Conservation (phyloP, 1,139 yeast genomes). For the Protomyces macrosporus region DNA sequence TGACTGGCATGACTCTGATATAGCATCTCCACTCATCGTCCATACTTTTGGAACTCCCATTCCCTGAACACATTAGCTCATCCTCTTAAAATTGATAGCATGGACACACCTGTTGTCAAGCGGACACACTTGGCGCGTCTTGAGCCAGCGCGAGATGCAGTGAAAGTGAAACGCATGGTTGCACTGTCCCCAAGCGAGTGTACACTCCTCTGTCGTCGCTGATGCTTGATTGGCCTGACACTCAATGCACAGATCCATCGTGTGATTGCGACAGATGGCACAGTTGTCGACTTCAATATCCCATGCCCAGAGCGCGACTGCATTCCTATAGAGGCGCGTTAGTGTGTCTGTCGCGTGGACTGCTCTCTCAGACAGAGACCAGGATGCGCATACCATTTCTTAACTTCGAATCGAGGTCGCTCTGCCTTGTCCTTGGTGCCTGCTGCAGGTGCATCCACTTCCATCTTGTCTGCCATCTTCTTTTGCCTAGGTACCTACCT, state of each 20-base stretch:
- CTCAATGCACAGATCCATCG: slow-evolving; percentile 98
- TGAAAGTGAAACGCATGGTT: slow-evolving; percentile 93
- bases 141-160: slow-evolving; percentile 93
- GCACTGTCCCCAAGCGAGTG: slow-evolving; percentile 96
- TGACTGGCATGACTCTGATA: neutral
- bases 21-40: slow-evolving; percentile 41
- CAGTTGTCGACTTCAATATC: slow-evolving; percentile 94
- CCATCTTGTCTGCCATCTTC: slow-evolving; percentile 39
- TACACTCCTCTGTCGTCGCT: slow-evolving; percentile 69
- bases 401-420: slow-evolving; percentile 55
- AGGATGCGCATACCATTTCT: slow-evolving; percentile 41
- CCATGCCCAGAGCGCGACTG: slow-evolving; percentile 99
- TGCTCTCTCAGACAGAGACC: neutral
- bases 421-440: slow-evolving; percentile 29
- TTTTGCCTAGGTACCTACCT: too few species aligned
- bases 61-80: slow-evolving; percentile 43
- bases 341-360: neutral
- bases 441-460: slow-evolving; percentile 35
- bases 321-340: slow-evolving; percentile 63
- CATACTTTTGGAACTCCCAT: slow-evolving; percentile 75
- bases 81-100: neutral
- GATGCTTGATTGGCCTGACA: slow-evolving; percentile 80
- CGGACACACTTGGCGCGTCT: slow-evolving; percentile 96
- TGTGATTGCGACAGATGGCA: slow-evolving; percentile 95
- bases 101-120: slow-evolving; percentile 57